phyloP scores from a whole-genome alignment of 208 protist species.

The Trypanosoma lewisi region DNA sequence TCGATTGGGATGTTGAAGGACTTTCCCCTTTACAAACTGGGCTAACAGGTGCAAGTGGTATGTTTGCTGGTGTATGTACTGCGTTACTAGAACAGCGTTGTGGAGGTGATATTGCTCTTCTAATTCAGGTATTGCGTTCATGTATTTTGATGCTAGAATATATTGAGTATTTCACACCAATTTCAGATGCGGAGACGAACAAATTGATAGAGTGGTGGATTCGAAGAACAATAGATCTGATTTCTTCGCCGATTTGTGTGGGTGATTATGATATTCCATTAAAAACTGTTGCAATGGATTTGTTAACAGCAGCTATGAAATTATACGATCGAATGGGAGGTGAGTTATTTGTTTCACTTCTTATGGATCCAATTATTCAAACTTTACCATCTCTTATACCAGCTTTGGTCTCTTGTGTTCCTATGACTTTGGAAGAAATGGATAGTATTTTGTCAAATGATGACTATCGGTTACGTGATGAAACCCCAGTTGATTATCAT shows the following conservation, averaged over 20 bases:
- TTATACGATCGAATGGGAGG: constrained; percentile 60
- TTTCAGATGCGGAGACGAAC: constrained; percentile 32
- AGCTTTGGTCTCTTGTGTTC: constrained; percentile 50
- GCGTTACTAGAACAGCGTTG: constrained; percentile 53
- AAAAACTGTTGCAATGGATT: constrained; percentile 59
- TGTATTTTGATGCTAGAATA: constrained; percentile 83
- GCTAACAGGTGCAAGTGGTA: constrained; percentile 53
- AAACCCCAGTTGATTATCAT: constrained; percentile 42
- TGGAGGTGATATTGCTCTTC: constrained; percentile 48
- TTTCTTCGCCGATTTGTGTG: constrained; percentile 29
- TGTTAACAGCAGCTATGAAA: constrained; percentile 55
- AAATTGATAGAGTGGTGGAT: constrained; percentile 53
- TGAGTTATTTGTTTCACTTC: constrained; percentile 41
- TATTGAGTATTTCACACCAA: constrained; percentile 65
- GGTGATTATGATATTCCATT: constrained; percentile 45
- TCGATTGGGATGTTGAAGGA: constrained; percentile 83
- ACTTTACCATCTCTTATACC: constrained; percentile 42
- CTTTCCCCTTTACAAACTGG: constrained; percentile 77
- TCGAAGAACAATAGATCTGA: constrained; percentile 39
- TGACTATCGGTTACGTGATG: constrained; percentile 73
- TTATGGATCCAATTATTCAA: constrained; percentile 38
- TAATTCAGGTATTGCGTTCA: constrained; percentile 62
- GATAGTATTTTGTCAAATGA: constrained; percentile 66
- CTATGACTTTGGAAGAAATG: constrained; percentile 76
- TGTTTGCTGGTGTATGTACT: constrained; percentile 63